Conservation (phyloP, 2,329 filamentous ascomycete genomes). For the Aspergillus flavus region DNA sequence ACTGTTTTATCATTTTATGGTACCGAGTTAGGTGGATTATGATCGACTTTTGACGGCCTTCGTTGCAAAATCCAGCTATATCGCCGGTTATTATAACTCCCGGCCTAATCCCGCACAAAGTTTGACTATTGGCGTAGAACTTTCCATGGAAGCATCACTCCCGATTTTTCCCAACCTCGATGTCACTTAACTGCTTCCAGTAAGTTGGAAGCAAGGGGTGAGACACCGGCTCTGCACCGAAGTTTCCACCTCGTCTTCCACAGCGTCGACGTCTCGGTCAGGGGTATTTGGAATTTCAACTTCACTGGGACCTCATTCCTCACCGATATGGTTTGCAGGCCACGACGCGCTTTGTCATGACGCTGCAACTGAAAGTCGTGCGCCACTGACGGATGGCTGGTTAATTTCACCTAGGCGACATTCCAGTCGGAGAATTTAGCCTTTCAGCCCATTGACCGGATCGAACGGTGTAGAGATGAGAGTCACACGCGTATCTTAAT, state of each 20-base stretch:
- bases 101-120: neutral
- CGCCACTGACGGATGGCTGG: neutral
- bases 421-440: neutral
- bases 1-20: neutral
- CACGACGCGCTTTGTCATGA: neutral
- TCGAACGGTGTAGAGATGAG: neutral
- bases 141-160: constrained; percentile 1
- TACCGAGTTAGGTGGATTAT: neutral
- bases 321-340: neutral
- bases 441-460: neutral
- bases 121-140: constrained; percentile 3
- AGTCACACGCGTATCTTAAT: neutral
- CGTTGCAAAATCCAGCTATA: neutral
- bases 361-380: neutral
- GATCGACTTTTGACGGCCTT: neutral
- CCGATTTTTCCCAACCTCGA: neutral
- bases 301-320: neutral
- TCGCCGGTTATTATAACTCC: neutral
- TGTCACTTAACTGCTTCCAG: neutral
- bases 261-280: neutral
- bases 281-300: neutral
- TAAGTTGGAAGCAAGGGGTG: neutral
- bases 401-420: neutral
- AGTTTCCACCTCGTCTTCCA: neutral
- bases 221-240: neutral